phyloP scores from a whole-genome alignment of 345 rosid genomes.

The Nephelium lappaceum region DNA sequence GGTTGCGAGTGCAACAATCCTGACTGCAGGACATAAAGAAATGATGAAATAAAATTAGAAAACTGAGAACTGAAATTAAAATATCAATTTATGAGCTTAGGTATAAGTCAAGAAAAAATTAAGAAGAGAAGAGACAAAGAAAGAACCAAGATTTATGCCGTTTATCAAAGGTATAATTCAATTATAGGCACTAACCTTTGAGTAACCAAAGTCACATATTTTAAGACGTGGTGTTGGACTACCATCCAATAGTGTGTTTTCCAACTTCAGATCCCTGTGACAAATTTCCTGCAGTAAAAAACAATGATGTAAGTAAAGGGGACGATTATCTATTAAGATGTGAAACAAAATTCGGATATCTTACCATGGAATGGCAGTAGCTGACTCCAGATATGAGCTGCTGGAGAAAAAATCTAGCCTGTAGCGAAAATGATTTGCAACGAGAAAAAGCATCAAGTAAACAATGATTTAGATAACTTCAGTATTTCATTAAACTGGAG shows the following conservation, averaged over 20 bases:
- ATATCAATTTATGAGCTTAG: background rate
- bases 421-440: slow-evolving; percentile 4
- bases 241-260: slow-evolving; percentile 65
- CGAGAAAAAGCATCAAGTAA: slow-evolving; percentile 3
- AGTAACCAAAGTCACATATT: slow-evolving; percentile 67
- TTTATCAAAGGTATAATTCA: background rate
- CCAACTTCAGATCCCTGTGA: slow-evolving; percentile 65
- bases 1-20: slow-evolving; percentile 68
- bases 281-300: slow-evolving; percentile 52
- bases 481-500: background rate
- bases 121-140: background rate
- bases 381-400: slow-evolving; percentile 92
- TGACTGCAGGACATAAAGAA: slow-evolving; percentile 46
- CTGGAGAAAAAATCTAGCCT: slow-evolving; percentile 90
- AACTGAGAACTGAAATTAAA: background rate
- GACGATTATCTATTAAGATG: background rate
- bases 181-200: slow-evolving; percentile 42
- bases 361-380: slow-evolving; percentile 87
- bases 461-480: background rate
- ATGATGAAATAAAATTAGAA: background rate
- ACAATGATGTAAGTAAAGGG: background rate
- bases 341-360: background rate
- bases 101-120: background rate
- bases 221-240: slow-evolving; percentile 61
- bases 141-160: background rate